Conservation (phyloP, 78 protist genomes). For the Tieghemostelium lacteum region DNA sequence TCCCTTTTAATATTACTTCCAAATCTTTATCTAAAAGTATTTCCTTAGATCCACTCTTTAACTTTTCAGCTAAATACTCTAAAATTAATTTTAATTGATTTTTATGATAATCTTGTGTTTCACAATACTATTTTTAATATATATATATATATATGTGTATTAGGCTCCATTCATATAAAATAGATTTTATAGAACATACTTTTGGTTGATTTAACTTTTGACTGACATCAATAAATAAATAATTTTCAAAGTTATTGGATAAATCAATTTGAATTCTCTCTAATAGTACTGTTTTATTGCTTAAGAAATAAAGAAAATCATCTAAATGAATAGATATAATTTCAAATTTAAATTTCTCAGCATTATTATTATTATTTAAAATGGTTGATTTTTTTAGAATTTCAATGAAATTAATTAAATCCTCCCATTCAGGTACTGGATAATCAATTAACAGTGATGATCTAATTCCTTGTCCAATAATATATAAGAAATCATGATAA, state of each 20-base stretch:
- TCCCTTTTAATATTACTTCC: background rate
- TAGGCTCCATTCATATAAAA: background rate
- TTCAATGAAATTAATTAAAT: background rate
- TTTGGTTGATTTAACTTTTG: background rate
- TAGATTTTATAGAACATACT: background rate
- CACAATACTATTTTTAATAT: background rate
- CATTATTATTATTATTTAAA: background rate
- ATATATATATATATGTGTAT: background rate
- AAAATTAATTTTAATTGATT: background rate
- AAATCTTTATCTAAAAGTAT: background rate
- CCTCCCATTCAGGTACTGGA: slow-evolving; percentile 12
- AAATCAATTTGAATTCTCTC: background rate
- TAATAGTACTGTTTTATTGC: background rate
- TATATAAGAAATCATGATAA: background rate
- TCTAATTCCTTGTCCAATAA: background rate
- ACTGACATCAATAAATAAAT: slow-evolving; percentile 10
- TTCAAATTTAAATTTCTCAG: background rate
- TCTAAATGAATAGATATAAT: background rate
- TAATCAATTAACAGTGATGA: slow-evolving; percentile 6
- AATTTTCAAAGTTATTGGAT: background rate
- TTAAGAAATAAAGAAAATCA: slow-evolving; percentile 14
- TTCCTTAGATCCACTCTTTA: background rate
- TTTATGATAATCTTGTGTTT: background rate
- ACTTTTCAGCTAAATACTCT: background rate
- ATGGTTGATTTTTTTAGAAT: background rate